These are phyloP conservation scores for Eudorina sp. DNA, from an alignment of 139 green algal genomes.

Conservation along the genomic window DNA sequence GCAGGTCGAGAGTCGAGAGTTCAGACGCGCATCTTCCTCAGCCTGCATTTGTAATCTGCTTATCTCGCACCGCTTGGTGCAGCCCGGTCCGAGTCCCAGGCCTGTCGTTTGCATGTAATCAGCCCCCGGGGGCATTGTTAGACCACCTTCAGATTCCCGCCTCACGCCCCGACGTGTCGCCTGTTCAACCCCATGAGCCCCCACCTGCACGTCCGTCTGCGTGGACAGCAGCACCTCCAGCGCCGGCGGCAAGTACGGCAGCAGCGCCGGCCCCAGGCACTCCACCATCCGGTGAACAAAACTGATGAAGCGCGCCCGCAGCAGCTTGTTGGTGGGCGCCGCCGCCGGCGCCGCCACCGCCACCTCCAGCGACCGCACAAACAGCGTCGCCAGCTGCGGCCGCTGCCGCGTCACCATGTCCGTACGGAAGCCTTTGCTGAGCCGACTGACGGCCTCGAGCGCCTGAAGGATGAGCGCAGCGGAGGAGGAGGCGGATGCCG, in stretches of 20 bases:
- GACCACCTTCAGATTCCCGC: no score
- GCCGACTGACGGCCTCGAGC: slow-evolving; percentile 79
- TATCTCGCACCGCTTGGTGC: no score
- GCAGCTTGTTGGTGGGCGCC: slow-evolving; percentile 69
- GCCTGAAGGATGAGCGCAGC: slow-evolving; percentile 68
- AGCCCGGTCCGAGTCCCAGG: no score
- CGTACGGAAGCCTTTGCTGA: slow-evolving; percentile 87
- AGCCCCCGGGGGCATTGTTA: no score
- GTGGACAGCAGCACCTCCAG: slow-evolving; percentile 76
- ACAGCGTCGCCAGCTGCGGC: slow-evolving; percentile 76
- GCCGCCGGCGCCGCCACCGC: slow-evolving; percentile 65
- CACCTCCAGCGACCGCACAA: slow-evolving; percentile 69
- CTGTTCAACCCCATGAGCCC: background rate
- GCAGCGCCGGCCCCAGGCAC: slow-evolving; percentile 60
- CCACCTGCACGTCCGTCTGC: slow-evolving; percentile 42
- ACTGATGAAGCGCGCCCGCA: slow-evolving; percentile 82
- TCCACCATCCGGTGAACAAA: slow-evolving; percentile 93
- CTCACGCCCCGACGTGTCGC: background rate
- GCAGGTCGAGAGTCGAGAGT: no score
- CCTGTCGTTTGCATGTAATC: no score
- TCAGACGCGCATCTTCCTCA: no score
- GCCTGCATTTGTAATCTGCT: no score
- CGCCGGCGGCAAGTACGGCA: slow-evolving; percentile 55
- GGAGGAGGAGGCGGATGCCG: slow-evolving; percentile 1
- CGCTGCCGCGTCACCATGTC: slow-evolving; percentile 69